These are phyloP conservation scores for Crithidia mellificae DNA, from an alignment of 208 protist genomes.

Conservation along the genomic window DNA sequence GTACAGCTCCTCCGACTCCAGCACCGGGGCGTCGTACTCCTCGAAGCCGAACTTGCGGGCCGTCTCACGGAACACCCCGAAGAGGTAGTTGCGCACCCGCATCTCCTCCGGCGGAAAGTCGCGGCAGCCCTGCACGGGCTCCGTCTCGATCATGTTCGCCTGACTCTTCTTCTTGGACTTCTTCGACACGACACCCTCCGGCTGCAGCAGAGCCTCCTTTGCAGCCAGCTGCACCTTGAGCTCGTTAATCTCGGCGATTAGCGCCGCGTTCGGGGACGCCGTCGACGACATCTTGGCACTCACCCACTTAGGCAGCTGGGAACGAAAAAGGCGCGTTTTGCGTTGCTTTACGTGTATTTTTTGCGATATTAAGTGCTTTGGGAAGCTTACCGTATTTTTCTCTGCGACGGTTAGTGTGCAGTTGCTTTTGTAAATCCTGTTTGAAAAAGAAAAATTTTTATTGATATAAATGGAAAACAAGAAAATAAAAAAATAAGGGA, in stretches of 20 bases:
- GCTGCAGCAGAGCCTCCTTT: constrained; percentile 48
- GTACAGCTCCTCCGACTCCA: constrained; percentile 94
- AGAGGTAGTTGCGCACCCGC: constrained; percentile 90
- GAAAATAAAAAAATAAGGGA: too few species aligned
- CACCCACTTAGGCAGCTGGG: constrained; percentile 9
- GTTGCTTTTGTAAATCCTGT: too few species aligned
- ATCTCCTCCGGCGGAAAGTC: constrained; percentile 96
- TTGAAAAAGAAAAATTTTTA: too few species aligned
- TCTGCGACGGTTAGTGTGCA: too few species aligned
- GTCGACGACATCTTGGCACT: constrained; percentile 21
- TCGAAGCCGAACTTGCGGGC: constrained; percentile 91
- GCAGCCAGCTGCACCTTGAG: constrained; percentile 53
- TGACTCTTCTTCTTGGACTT: constrained; percentile 91
- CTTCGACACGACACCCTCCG: constrained; percentile 55
- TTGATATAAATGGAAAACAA: too few species aligned
- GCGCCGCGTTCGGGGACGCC: constrained; percentile 32
- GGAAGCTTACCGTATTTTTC: too few species aligned
- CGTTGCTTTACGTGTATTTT: too few species aligned
- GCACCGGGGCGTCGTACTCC: constrained; percentile 96
- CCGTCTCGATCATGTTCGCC: constrained; percentile 84
- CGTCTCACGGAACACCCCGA: constrained; percentile 85
- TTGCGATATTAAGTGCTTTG: too few species aligned
- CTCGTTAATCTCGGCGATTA: constrained; percentile 70
- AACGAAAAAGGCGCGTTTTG: constrained; percentile 32
- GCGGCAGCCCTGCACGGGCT: constrained; percentile 93